Conservation (phyloP, 2,329 filamentous ascomycete species). For the Xylaria arbuscula region DNA sequence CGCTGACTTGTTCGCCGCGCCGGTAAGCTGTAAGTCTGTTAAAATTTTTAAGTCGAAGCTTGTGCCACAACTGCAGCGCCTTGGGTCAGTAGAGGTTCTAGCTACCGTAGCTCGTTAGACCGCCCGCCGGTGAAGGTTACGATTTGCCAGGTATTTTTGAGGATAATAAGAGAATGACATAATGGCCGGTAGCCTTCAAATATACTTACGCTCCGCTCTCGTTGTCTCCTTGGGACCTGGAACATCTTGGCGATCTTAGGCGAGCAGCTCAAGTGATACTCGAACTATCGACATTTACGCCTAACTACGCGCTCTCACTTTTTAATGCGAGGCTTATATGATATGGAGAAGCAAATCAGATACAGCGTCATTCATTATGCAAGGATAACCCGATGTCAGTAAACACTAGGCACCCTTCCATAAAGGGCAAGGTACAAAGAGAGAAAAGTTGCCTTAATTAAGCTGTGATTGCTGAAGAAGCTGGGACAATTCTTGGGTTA, state of each 20-base stretch:
- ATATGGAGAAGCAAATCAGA: background rate
- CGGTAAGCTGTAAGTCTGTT: background rate
- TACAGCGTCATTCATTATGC: background rate
- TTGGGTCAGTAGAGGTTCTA: background rate
- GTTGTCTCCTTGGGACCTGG: too few relatives aligned
- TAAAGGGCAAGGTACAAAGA: conserved; percentile 26
- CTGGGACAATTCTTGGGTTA: background rate
- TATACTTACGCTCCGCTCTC: conserved; percentile 3
- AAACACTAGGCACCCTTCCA: background rate
- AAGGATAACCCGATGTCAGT: background rate
- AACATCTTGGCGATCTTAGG: too few relatives aligned
- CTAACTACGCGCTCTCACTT: background rate
- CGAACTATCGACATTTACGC: background rate
- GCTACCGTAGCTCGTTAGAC: too few relatives aligned
- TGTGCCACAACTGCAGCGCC: background rate
- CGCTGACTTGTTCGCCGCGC: background rate
- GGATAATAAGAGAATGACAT: background rate
- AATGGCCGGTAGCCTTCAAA: background rate
- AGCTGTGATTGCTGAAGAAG: background rate
- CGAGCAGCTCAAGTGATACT: background rate
- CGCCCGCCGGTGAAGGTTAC: too few relatives aligned
- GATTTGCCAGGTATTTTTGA: too few relatives aligned
- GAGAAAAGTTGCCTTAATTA: background rate
- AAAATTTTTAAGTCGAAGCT: background rate
- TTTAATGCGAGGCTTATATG: background rate